Evolutionary conservation across 306 rosid genomes (phyloP), one percentile per base, ranked within the genome.

Genomic region (Dalbergia oliveri): DNA sequence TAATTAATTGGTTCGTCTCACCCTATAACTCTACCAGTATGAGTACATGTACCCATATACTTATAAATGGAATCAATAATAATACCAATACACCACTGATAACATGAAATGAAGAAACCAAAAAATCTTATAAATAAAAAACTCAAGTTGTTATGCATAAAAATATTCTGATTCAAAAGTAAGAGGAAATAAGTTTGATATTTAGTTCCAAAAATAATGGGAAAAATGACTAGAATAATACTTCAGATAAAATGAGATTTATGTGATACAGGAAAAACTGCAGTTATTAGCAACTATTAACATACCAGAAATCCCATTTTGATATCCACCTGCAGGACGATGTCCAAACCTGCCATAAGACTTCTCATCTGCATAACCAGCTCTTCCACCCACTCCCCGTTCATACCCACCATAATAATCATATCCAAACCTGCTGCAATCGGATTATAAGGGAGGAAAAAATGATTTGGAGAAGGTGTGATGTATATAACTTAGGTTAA

Each of bases 391-490:
- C 86, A 88, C 81, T 73, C 94, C 98, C 41, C 99, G 88, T 4
- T 94, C 99, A 62, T 90, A 84, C 64, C 97, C 98, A n/a, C 95
- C 88, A 78, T 77, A 86, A 81, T 91, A 80, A 84, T 95, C 93
- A 87, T 90, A 89, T 33, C 97, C 98, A 83, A 86, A 88, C 78
- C 99, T 93, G 76, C 66, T 34, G 68, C 15, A 67, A 44, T 54
- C 43, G 58, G 23, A 73, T 62, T 49, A 68, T 47, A 34, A 43
- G 72, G 5, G 31, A 0, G n/a, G 18, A 26, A 26, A 26, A 1
- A 26, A 26, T 26, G 31, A 4, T 6, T 9, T 33, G 31, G 66
- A 82, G 19, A 44, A 34, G 78, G 51, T 7, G 47, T 68, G 53
- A 34, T 23, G 37, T 73, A 63, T 34, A 63, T 21, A 62, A 13